phyloP scores from a whole-genome alignment of 768 basidiomycete genomes.

The Tulasnella sp. region DNA sequence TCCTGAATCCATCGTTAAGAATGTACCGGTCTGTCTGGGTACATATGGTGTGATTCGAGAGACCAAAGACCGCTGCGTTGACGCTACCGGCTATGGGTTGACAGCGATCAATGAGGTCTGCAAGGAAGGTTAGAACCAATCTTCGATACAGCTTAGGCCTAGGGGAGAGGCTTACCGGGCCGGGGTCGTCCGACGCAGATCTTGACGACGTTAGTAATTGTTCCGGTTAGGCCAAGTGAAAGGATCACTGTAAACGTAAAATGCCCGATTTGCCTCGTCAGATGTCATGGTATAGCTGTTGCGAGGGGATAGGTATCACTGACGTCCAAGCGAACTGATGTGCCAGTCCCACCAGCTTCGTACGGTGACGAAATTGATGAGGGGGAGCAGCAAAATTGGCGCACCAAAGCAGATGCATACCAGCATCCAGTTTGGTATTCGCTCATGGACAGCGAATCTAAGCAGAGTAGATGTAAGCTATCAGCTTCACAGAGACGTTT shows the following conservation, averaged over 20 bases:
- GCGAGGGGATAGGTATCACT: background rate
- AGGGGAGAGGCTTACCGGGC: constrained; percentile 49
- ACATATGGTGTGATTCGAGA: constrained; percentile 72
- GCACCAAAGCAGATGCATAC: constrained; percentile 45
- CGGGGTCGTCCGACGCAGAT: constrained; percentile 77
- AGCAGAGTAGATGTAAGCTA: background rate
- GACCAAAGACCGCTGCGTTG: constrained; percentile 57
- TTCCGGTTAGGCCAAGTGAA: constrained; percentile 62
- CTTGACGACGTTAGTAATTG: constrained; percentile 78
- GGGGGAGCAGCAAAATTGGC: constrained; percentile 59
- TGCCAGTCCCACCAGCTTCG: constrained; percentile 86
- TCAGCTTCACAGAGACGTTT: background rate
- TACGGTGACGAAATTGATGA: constrained; percentile 61
- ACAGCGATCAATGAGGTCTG: constrained; percentile 64
- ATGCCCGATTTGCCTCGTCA: background rate
- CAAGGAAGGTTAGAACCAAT: constrained; percentile 1
- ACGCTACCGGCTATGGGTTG: constrained; percentile 54
- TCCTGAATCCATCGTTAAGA: constrained; percentile 78
- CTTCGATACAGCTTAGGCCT: constrained; percentile 2
- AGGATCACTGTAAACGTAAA: constrained; percentile 41
- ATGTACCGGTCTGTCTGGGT: constrained; percentile 52
- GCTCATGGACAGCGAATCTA: constrained; percentile 66
- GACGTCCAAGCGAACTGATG: constrained; percentile 32
- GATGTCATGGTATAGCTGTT: background rate
- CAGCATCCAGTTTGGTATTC: constrained; percentile 49